Percentiles rank a stretch among this genome's conserved stretches.
phyloP scores from a whole-genome alignment of 2,329 filamentous ascomycete species.

The Diaporthe nobilis region DNA sequence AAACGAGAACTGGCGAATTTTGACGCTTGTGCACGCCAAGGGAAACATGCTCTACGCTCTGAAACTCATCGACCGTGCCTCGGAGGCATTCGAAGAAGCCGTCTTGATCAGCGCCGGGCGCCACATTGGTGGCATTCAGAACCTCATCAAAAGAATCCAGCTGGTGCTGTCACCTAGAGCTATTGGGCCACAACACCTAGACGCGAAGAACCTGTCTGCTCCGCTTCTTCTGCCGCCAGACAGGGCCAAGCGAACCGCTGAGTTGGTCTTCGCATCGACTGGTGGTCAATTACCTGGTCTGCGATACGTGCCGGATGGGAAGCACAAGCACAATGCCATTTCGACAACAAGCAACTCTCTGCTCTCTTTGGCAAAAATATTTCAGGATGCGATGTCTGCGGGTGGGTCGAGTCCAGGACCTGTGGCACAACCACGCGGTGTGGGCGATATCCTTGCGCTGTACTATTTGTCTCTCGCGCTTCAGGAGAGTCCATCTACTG shows the following conservation, averaged over 20 bases:
- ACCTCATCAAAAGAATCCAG: conserved; percentile 84
- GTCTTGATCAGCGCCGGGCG: conserved; percentile 89
- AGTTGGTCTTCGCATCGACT: conserved; percentile 82
- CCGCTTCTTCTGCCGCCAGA: conserved; percentile 88
- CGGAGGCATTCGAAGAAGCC: conserved; percentile 93
- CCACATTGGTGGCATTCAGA: conserved; percentile 77
- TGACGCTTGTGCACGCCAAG: conserved; percentile 96
- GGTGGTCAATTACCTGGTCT: conserved; percentile 85
- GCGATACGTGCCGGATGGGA: conserved; percentile 76
- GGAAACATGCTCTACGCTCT: conserved; percentile 97
- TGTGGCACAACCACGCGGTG: conserved; percentile 77
- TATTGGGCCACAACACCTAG: conserved; percentile 47
- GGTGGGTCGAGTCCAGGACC: conserved; percentile 69
- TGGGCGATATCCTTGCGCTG: conserved; percentile 91
- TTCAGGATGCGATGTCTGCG: conserved; percentile 93
- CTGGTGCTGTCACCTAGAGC: conserved; percentile 71
- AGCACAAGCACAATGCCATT: conserved; percentile 83
- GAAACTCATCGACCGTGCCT: conserved; percentile 84
- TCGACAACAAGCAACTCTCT: conserved; percentile 97
- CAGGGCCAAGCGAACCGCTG: conserved; percentile 85
- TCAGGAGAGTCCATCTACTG: conserved; percentile 95
- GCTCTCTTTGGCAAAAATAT: conserved; percentile 95
- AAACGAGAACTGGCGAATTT: conserved; percentile 90
- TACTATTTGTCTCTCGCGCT: conserved; percentile 96
- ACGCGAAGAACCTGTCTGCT: conserved; percentile 56